phyloP scores from a whole-genome alignment of 352 stramenopile species.

The Phytophthora chlamydospora region DNA sequence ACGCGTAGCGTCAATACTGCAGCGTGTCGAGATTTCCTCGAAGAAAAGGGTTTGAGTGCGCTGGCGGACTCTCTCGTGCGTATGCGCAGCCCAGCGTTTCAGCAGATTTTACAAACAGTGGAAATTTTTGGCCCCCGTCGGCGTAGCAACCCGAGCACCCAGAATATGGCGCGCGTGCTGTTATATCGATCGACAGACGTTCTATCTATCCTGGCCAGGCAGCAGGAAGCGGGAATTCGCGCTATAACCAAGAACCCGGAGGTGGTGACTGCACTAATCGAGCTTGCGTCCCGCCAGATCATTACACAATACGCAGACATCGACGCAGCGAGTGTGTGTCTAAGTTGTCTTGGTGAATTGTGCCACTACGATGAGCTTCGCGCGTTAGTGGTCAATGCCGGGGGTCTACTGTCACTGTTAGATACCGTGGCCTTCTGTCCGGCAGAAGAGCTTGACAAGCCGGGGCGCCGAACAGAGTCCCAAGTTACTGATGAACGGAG shows the following conservation, averaged over 20 bases:
- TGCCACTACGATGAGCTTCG: slow-evolving; percentile 68
- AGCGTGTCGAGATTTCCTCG: slow-evolving; percentile 62
- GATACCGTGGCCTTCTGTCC: slow-evolving; percentile 75
- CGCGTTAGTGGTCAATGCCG: slow-evolving; percentile 59
- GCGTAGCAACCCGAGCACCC: slow-evolving; percentile 26
- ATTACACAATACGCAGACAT: slow-evolving; percentile 65
- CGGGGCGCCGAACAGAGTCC: slow-evolving; percentile 9
- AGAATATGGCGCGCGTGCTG: slow-evolving; percentile 63
- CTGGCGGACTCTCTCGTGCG: slow-evolving; percentile 68
- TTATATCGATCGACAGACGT: slow-evolving; percentile 78
- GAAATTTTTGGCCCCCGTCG: slow-evolving; percentile 33
- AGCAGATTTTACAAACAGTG: slow-evolving; percentile 57
- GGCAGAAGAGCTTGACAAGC: slow-evolving; percentile 44
- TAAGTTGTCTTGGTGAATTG: slow-evolving; percentile 66
- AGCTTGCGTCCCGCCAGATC: slow-evolving; percentile 58
- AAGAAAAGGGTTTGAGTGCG: slow-evolving; percentile 52
- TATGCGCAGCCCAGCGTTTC: slow-evolving; percentile 74
- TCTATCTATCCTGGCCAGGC: slow-evolving; percentile 53
- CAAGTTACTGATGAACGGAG: slow-evolving; percentile 31
- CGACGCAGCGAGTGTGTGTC: slow-evolving; percentile 60
- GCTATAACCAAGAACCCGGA: slow-evolving; percentile 66
- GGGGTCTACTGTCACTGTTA: slow-evolving; percentile 69
- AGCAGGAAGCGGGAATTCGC: slow-evolving; percentile 43
- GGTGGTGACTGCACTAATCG: slow-evolving; percentile 64
- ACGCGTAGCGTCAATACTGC: slow-evolving; percentile 55